Base-by-base conservation (phyloP, 352 stramenopile genomes). In the Pythium myriotylum region DNA sequence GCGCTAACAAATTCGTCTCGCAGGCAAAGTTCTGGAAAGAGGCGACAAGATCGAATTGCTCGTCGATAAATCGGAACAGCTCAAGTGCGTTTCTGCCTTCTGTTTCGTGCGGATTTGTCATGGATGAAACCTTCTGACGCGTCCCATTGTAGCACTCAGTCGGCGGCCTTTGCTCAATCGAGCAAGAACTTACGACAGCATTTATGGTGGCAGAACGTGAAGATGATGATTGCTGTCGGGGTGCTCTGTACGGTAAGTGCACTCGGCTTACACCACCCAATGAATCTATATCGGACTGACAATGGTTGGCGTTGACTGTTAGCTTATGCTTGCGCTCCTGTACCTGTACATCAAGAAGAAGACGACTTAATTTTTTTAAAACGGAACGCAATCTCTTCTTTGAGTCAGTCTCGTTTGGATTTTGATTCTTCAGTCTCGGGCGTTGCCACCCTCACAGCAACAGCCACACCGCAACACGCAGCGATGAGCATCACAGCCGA, bases 41-140 rank as follows among this genome's bases (percentile, higher is more conserved):
- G 87, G 87, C 13, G 87, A 95, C 72, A 94, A 95, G 78, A 92
- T 95, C 29, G 87, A 95, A 59, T 50, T 94, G 26, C 70, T 95
- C 10, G 85, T 94, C 35, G 82, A 93, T 72, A 95, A 93, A 58
- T 91, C 87, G 1, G 87, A 95, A 24, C 81, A 92, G 41, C 82
- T 95, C 23, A 95, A 88, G 86, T 95, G 33, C 46, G 26, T 49
- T 9, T 62, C 41, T 61, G 19, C 43, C 19, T 13, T 10, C 10
- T 29, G 3, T 12, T 20, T n/a, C n/a, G n/a, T n/a, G n/a, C n/a
- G n/a, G n/a, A n/a, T n/a, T n/a, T n/a, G n/a, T n/a, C n/a, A n/a
- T n/a, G n/a, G n/a, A n/a, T n/a, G n/a, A n/a, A n/a, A n/a, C n/a
- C n/a, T n/a, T n/a, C n/a, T n/a, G n/a, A n/a, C n/a, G n/a, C n/a